Evolutionary conservation across 768 basidiomycete genomes (phyloP).

Genomic region (Lanmaoa rubissima): DNA sequence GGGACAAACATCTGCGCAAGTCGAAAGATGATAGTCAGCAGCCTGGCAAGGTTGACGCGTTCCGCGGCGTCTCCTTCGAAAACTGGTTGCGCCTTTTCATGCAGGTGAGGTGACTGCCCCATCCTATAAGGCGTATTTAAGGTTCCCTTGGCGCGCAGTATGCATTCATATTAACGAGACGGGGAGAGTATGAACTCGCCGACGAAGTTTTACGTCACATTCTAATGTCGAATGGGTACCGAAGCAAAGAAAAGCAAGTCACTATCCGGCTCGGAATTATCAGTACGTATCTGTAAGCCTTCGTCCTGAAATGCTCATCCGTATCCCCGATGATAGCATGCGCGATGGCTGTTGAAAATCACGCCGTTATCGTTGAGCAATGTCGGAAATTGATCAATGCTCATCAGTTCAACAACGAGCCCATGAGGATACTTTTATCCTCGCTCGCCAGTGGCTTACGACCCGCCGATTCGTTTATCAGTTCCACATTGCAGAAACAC

Average conservation of each 20-base stretch:
- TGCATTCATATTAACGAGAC: constrained; percentile 63
- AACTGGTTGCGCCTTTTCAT: constrained; percentile 85
- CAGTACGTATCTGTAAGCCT: constrained; percentile 41
- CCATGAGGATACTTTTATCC: constrained; percentile 74
- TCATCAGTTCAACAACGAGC: constrained; percentile 86
- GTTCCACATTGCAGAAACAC: constrained; percentile 78
- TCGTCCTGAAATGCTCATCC: background rate
- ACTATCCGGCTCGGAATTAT: constrained; percentile 74
- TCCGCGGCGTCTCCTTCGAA: constrained; percentile 78
- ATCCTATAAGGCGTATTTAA: constrained; percentile 1
- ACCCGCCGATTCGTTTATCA: constrained; percentile 73
- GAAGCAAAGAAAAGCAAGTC: constrained; percentile 57
- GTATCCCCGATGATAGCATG: constrained; percentile 53
- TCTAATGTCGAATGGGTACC: constrained; percentile 70
- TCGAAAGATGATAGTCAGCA: constrained; percentile 41
- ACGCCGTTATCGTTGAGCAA: constrained; percentile 66
- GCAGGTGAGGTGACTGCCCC: constrained; percentile 50
- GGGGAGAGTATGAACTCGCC: constrained; percentile 61
- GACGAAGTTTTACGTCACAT: constrained; percentile 78
- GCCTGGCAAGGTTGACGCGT: constrained; percentile 52
- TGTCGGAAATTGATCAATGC: constrained; percentile 68
- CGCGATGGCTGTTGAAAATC: constrained; percentile 56
- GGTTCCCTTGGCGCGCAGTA: constrained; percentile 47
- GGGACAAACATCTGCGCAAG: constrained; percentile 45
- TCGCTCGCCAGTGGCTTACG: constrained; percentile 68